Conservation (phyloP, 345 rosid species). For the Mangifera indica region DNA sequence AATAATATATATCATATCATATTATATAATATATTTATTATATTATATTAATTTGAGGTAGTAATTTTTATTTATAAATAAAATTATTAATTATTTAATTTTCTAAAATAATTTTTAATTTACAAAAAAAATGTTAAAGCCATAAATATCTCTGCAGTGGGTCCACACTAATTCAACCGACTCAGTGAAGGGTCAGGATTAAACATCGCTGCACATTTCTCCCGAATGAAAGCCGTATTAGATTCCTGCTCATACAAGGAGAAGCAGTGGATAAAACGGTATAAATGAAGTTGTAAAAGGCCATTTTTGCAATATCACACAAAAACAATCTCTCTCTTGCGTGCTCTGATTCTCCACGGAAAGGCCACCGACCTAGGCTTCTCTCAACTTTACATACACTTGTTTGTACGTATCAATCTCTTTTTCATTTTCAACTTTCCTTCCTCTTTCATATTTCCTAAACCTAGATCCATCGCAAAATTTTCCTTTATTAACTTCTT, state of each 20-base stretch:
- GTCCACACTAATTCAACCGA: constrained; percentile 10
- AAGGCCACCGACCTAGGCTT: constrained; percentile 13
- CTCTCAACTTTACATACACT: constrained; percentile 7
- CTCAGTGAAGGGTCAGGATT: constrained; percentile 15
- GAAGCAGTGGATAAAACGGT: not conserved
- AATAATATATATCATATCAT: too few species aligned
- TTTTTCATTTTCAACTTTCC: not conserved
- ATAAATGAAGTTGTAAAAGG: not conserved
- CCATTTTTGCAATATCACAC: not conserved
- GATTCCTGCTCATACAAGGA: not conserved
- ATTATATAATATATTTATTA: too few species aligned
- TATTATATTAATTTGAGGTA: too few species aligned
- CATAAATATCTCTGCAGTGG: not conserved
- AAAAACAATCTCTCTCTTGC: not conserved
- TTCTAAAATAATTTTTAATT: too few species aligned
- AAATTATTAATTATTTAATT: too few species aligned
- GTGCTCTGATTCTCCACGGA: not conserved
- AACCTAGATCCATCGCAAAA: constrained; percentile 5
- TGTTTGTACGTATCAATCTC: not conserved
- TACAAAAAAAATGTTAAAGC: too few species aligned
- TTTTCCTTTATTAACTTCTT: not conserved
- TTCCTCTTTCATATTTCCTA: constrained; percentile 2
- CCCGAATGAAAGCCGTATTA: not conserved
- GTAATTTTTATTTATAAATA: too few species aligned
- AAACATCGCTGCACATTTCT: not conserved